Evolutionary conservation across 2,329 filamentous ascomycete genomes (phyloP), one percentile per base, ranked within the genome.

Genomic region (Calonectria montana): DNA sequence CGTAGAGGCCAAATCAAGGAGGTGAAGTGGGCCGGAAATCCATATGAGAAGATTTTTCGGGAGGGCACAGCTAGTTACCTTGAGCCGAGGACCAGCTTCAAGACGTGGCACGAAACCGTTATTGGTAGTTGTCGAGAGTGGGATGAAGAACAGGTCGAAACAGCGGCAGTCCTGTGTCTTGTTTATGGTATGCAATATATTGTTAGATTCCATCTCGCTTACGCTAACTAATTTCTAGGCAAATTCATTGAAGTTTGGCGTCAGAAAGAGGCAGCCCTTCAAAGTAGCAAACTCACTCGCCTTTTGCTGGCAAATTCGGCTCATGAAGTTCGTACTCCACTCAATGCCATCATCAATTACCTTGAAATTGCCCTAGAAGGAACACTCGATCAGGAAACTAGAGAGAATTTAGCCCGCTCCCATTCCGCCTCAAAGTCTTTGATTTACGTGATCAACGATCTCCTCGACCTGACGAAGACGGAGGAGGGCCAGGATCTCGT

Each of bases 271-370:
- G 93, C 92, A 1, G 94, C 94, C 0, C 81, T 97, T 71, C 93
- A 97, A 77, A 96, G 87, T 80, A 97, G 93, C 76, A 93, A 96
- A 71, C 86, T 98, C 2, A 97, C 94, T 0, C 88, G 91, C 57
- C 83, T 98, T 4, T 84, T 98, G 2, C 86, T 98, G 25, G 94
- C 95, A 5, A 97, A 98, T 75, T 97, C 95, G 0, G 95, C 95
- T 0, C 96, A 98, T 75, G 95, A 98, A 84, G 94, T 98, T 10
- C 92, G 96, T 62, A 98, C 95, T 0, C 95, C 95, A 0, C 85
- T 98, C 2, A 98, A 98, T 79, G 95, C 95, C 18, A 97, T 98
- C 78, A 97, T 98, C 83, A 98, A 98, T 77, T 98, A 97, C 76
- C 88, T 98, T 1, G 95, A 98, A 77, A 97, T 98, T 74, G 95